phyloP scores from a whole-genome alignment of 768 basidiomycete species.

The Kwoniella dejecticola region DNA sequence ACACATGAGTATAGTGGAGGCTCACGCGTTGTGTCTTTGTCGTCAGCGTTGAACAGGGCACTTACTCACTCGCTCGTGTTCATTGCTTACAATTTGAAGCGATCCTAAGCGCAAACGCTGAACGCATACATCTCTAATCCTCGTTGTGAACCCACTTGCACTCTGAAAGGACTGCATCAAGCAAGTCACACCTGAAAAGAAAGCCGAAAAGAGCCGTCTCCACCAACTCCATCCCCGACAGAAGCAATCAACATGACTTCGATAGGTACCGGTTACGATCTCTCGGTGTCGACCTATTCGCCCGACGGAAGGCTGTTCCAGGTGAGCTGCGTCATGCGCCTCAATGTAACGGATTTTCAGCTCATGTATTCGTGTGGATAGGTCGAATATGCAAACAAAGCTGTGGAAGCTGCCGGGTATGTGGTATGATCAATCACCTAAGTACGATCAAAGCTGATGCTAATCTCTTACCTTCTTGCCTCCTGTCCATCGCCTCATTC shows the following conservation, averaged over 20 bases:
- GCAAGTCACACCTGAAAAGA: not conserved
- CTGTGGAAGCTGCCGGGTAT: slow-evolving; percentile 97
- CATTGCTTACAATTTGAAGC: too few species aligned
- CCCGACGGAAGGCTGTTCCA: slow-evolving; percentile 99
- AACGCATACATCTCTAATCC: too few species aligned
- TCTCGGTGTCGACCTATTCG: slow-evolving; percentile 56
- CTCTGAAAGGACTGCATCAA: too few species aligned
- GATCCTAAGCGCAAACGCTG: too few species aligned
- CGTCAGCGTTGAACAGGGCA: slow-evolving; percentile 16
- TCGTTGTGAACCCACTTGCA: too few species aligned
- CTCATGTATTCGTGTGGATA: slow-evolving; percentile 50
- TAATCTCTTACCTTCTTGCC: not conserved
- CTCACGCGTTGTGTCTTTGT: not conserved
- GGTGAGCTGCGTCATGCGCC: slow-evolving; percentile 59
- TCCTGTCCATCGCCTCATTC: too few species aligned
- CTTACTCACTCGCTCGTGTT: not conserved
- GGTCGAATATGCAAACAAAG: slow-evolving; percentile 98
- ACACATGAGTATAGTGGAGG: not conserved
- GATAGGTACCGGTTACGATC: slow-evolving; percentile 98
- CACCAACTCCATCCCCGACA: not conserved
- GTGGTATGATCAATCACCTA: slow-evolving; percentile 31
- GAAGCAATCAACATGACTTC: slow-evolving; percentile 71
- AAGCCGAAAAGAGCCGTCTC: too few species aligned
- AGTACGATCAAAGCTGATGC: not conserved
- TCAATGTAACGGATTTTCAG: not conserved